Evolutionary conservation across 306 rosid species (phyloP), one percentile per base, ranked within the genome.

Genomic region (Medicago lupulina): DNA sequence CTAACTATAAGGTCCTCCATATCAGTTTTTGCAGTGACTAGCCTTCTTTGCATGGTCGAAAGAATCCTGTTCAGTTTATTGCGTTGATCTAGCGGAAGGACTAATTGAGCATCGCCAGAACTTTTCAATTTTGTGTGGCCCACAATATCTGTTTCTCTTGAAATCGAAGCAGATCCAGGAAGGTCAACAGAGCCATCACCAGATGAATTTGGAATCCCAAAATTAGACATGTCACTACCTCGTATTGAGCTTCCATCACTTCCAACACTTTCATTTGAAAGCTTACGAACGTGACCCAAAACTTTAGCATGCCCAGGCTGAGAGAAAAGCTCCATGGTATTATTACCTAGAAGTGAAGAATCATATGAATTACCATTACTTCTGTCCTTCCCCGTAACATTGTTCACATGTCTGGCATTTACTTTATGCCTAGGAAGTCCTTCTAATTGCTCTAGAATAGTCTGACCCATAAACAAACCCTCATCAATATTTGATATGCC

Each of bases 1-100:
- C 99, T 96, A 54, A 91, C 91, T 62, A 96, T 86, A 79, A 96
- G 94, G 86, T 96, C 99, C 89, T 96, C 99, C 96, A 88, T 88
- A 80, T 96, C 99, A 71, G 92, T 88, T 91, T 84, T 92, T 19
- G 97, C 91, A 4, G 98, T 96, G 80, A 76, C 89, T 80, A 96
- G 81, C 83, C 98, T 89, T 85, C 90, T 83, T 67, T 92, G 98
- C 98, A 92, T 89, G 43, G 97, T 92, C 83, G 88, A 77, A 81
- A 96, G 93, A 82, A 91, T 77, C 88, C 96, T 90, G 79, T 89
- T 96, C 83, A 96, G 72, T 89, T 92, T 96, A 75, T 87, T 91
- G 57, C 91, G 97, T 82, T 92, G 96, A 85, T 92, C 98, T 70
- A 77, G 51, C 5, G 99, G 99, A 86, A 96, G 87, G 75, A 92